Evolutionary conservation across 2,329 filamentous ascomycete species (phyloP), one percentile per base, ranked within the genome.

Genomic region (Hymenoscyphus fraxineus): DNA sequence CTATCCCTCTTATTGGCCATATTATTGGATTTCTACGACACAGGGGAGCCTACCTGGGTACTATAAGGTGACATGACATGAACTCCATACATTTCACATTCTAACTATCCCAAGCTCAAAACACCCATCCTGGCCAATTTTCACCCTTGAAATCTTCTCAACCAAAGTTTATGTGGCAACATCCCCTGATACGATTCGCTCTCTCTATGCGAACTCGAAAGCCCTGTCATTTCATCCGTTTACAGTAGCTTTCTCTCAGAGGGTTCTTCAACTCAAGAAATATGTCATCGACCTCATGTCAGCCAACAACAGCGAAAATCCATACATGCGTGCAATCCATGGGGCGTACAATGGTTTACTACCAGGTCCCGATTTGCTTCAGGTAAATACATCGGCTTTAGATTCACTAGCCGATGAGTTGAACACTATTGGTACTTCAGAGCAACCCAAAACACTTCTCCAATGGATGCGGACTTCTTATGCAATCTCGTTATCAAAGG

Each of bases 91-190:
- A 15, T 16, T 44, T 12, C 22, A n/a, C 10, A 6, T 54, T 54
- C 47, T 47, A 56, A 58, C 35, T 65, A 64, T 35, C 62, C 62
- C 22, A 61, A 54, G 47, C 47, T n/a, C 47, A 54, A 54, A 54
- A 54, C 22, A 54, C 13, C 60, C 4, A 61, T 64, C 12, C 31
- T 68, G 38, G 62, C 71, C 69, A 3, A 78, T 81, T 59, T 80
- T 77, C 62, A 81, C 81, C 0, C 71, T 83, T 6, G 78, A 78
- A 16, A 78, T 82, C 70, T 73, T 80, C 38, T 76, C 72, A 32
- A 72, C 76, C 39, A 78, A 78, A 56, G 72, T 80, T 39, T 83
- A 83, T 70, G 71, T 78, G 31, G 76, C 81, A 22, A 77, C 74
- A 59, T 76, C 77, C 1, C 77, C 81, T 1, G 62, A 70, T 1